Evolutionary conservation across 1,139 yeast genomes (phyloP).

Genomic region (Kodamaea derodonti): DNA sequence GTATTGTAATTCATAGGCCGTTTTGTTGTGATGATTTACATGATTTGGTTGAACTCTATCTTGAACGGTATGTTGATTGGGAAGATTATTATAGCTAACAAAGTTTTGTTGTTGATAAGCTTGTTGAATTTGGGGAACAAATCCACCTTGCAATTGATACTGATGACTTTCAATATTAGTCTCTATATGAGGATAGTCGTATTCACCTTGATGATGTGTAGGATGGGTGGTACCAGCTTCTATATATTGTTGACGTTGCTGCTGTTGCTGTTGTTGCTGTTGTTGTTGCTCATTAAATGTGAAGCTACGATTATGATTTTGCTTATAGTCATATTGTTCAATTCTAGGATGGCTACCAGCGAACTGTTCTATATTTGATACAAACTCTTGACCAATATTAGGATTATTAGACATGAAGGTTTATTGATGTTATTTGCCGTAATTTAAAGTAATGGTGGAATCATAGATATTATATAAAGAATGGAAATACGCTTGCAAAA

Average conservation of each 20-base stretch:
- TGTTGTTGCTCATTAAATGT: too few species aligned
- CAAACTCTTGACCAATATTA: neutral
- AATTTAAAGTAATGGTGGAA: neutral
- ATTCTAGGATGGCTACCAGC: neutral
- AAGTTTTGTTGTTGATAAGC: neutral
- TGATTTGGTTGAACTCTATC: neutral
- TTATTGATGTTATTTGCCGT: neutral
- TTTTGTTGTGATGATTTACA: neutral
- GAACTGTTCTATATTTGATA: neutral
- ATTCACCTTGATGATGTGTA: neutral
- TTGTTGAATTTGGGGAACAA: neutral
- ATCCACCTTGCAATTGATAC: constrained; percentile 1
- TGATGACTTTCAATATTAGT: constrained; percentile 1
- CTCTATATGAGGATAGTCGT: neutral
- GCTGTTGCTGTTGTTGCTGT: too few species aligned
- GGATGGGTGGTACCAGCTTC: too few species aligned
- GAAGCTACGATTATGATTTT: neutral
- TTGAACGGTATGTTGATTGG: constrained; percentile 1
- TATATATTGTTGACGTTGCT: neutral
- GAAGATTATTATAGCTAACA: constrained; percentile 1
- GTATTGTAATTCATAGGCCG: neutral
- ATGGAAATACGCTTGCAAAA: neutral
- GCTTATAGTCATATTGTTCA: neutral
- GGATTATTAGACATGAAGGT: neutral
- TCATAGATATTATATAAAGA: neutral